Percentiles rank a stretch among this genome's conserved stretches.
Conservation (phyloP, 352 stramenopile species). For the Globisporangium takayamanum region DNA sequence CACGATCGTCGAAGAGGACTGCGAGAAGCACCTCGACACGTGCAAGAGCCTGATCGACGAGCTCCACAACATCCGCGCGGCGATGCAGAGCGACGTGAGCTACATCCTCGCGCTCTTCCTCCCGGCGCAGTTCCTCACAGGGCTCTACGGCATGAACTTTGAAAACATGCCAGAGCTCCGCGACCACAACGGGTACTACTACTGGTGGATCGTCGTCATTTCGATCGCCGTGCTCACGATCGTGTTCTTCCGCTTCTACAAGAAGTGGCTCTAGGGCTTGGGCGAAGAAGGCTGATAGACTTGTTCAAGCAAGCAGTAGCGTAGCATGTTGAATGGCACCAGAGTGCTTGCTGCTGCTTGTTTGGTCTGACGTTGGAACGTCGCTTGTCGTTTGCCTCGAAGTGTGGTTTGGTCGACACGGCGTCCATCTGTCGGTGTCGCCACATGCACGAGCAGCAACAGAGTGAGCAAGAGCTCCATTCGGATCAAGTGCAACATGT, state of each 20-base stretch:
- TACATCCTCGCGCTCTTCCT: constrained; percentile 81
- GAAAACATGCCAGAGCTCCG: constrained; percentile 79
- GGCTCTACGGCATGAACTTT: constrained; percentile 89
- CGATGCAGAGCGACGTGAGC: constrained; percentile 69
- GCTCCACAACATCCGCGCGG: constrained; percentile 53
- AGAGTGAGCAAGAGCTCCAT: no score
- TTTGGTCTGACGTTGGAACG: no score
- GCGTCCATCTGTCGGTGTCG: no score
- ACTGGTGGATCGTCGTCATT: constrained; percentile 72
- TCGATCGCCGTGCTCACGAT: constrained; percentile 36
- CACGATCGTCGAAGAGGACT: constrained; percentile 72
- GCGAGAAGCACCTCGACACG: constrained; percentile 68
- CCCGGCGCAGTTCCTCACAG: constrained; percentile 83
- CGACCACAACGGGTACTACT: constrained; percentile 67
- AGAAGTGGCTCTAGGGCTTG: constrained; percentile 49
- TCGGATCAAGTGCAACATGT: no score
- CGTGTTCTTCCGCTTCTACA: constrained; percentile 67
- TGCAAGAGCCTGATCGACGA: constrained; percentile 64
- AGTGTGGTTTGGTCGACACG: no score
- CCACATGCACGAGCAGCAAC: no score
- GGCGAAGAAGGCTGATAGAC: neutral
- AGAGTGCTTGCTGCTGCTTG: no score
- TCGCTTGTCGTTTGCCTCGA: no score
- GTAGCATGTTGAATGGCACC: neutral
- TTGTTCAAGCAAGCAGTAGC: neutral